phyloP scores from a whole-genome alignment of 352 stramenopile genomes.

The Globisporangium sylvaticum region DNA sequence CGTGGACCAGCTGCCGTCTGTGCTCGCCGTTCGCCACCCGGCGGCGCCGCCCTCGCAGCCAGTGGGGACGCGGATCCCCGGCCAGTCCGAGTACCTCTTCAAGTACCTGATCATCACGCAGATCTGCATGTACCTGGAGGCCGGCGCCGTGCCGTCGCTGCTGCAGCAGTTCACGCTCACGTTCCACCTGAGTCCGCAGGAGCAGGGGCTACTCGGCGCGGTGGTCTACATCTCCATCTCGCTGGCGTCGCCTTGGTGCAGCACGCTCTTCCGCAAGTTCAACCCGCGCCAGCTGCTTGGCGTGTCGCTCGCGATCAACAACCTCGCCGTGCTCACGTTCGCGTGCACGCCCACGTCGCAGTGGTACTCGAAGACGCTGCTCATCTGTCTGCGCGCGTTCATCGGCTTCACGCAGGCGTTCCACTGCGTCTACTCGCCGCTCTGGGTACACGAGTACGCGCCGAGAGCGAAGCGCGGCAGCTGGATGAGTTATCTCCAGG shows the following conservation, averaged over 20 bases:
- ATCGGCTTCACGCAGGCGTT: constrained; percentile 81
- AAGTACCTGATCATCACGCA: constrained; percentile 84
- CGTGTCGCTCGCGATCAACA: constrained; percentile 73
- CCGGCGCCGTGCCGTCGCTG: constrained; percentile 76
- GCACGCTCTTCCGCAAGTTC: constrained; percentile 79
- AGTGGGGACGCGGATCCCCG: constrained; percentile 11
- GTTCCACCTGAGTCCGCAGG: constrained; percentile 68
- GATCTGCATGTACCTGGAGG: constrained; percentile 86
- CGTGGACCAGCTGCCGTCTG: background rate
- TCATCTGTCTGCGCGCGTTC: constrained; percentile 65
- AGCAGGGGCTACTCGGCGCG: constrained; percentile 77
- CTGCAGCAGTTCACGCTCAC: constrained; percentile 80
- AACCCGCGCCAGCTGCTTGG: constrained; percentile 61
- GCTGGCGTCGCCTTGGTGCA: constrained; percentile 71
- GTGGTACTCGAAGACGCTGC: constrained; percentile 72
- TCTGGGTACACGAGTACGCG: constrained; percentile 87
- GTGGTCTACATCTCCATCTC: constrained; percentile 85
- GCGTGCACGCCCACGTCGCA: constrained; percentile 53
- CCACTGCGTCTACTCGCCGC: constrained; percentile 79
- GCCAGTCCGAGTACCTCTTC: constrained; percentile 65
- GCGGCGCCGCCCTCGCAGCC: background rate
- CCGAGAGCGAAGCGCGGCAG: constrained; percentile 53
- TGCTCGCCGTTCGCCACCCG: background rate
- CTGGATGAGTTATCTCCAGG: constrained; percentile 88
- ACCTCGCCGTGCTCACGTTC: constrained; percentile 67